Base-by-base conservation (phyloP, 768 basidiomycete species). In the Hysterangium stoloniferum region DNA sequence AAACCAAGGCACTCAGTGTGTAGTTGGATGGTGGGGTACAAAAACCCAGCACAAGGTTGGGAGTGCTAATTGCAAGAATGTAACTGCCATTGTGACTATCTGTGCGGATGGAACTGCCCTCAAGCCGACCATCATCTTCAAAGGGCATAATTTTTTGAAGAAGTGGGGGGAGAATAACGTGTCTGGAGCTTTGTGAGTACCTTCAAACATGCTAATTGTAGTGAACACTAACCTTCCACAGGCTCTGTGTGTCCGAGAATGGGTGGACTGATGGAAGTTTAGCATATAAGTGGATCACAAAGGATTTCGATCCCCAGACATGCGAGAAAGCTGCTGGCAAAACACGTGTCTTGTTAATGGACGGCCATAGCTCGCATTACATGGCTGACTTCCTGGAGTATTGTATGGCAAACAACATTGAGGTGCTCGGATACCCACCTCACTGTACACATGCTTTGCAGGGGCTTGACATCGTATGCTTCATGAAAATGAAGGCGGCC, bases 321-420 rank as follows among this genome's bases (percentile, higher is more conserved):
- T 40, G 56, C 9, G 59, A 54, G 9, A 72, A 74, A 52, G 66
- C 65, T 5, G 50, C 48, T 11, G 65, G 66, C 3, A 36, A 54
- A 5, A 41, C 55, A 9, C 53, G 59, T 0, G 52, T 73, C 1
- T 69, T 78, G 8, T 54, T 71, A 9, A 63, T 77, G 9, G 71
- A 77, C 62, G 71, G 76, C 0, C 75, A 78, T 48, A 66, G 61
- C 44, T 75, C 70, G 0, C 74, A 77, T 49, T 70, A 66, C 50
- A 68, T 64, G 3, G 41, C 48, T 4, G 60, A 48, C 5, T 71
- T 76, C 50, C 66, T 78, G 15, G 48, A 62, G 9, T 70, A 70
- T 59, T 69, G 70, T 0, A 45, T 56, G 1, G 42, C 57, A 0
- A 46, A 73, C 52, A 58, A 64, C 1, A 75, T 77, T n/a, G 51